Evolutionary conservation across 768 basidiomycete genomes (phyloP).

Genomic region (Pleurotus tuber-regium): DNA sequence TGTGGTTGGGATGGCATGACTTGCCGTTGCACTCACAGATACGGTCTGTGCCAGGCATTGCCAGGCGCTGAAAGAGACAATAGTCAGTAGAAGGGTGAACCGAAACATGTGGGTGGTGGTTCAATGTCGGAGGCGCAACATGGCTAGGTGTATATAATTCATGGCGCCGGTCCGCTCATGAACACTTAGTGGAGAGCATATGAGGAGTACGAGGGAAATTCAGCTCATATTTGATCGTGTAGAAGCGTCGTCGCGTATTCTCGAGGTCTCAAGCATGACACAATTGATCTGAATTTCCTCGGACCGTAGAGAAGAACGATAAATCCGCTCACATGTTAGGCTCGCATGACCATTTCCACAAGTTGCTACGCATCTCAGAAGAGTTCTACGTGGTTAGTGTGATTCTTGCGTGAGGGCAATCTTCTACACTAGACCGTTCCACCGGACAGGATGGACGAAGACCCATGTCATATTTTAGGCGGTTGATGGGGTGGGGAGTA

Average conservation of each 20-base stretch:
- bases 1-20: conserved; percentile 50
- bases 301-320: neutral
- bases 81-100: neutral
- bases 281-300: neutral
- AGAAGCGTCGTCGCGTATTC: neutral
- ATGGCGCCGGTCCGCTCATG: neutral
- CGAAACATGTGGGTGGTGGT: neutral
- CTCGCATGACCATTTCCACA: conserved; percentile 11
- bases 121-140: too few relatives aligned
- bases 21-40: conserved; percentile 41
- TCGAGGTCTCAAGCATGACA: neutral
- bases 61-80: neutral
- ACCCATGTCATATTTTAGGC: too few relatives aligned
- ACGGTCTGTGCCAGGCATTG: conserved; percentile 25
- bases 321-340: neutral
- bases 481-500: too few relatives aligned
- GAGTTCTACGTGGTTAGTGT: too few relatives aligned
- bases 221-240: neutral
- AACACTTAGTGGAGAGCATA: neutral
- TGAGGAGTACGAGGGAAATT: neutral
- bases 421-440: too few relatives aligned
- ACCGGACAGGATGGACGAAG: too few relatives aligned
- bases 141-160: neutral
- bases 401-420: too few relatives aligned
- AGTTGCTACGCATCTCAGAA: too few relatives aligned